Evolutionary conservation across 2,329 filamentous ascomycete genomes (phyloP).

Genomic region (Leptographium galeiforme): DNA sequence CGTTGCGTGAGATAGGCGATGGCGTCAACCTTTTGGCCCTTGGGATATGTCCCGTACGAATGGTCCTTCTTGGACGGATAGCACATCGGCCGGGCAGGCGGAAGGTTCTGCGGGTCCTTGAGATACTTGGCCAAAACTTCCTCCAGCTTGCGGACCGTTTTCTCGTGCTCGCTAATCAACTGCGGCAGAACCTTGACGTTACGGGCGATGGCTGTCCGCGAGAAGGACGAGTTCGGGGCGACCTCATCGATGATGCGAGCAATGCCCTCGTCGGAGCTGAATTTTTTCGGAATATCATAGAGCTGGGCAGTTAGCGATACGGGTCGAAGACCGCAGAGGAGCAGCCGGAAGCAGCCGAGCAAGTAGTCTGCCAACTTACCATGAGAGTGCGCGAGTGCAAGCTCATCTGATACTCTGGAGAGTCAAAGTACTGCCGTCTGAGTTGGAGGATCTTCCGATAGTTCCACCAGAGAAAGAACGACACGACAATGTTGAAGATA

Average conservation of each 20-base stretch:
- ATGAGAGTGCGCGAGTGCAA: slow-evolving; percentile 63
- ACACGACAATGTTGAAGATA: slow-evolving; percentile 61
- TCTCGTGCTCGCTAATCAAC: slow-evolving; percentile 72
- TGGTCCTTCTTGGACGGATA: slow-evolving; percentile 69
- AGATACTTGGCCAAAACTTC: slow-evolving; percentile 77
- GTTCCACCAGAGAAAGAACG: slow-evolving; percentile 79
- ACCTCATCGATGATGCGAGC: slow-evolving; percentile 69
- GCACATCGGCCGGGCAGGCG: slow-evolving; percentile 63
- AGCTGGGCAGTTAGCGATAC: slow-evolving; percentile 38
- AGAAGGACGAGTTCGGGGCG: slow-evolving; percentile 64
- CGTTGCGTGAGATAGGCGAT: slow-evolving; percentile 85
- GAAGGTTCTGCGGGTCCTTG: slow-evolving; percentile 71
- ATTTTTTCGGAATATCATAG: slow-evolving; percentile 69
- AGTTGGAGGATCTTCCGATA: slow-evolving; percentile 62
- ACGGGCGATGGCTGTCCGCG: slow-evolving; percentile 69
- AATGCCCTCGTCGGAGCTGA: slow-evolving; percentile 74
- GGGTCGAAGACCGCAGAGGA: too few relatives aligned
- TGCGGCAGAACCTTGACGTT: slow-evolving; percentile 85
- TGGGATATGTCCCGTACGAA: slow-evolving; percentile 47
- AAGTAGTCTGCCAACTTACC: slow-evolving; percentile 25
- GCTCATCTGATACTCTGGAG: slow-evolving; percentile 75
- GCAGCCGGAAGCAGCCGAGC: not conserved
- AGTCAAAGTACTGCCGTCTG: slow-evolving; percentile 69
- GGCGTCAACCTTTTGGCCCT: slow-evolving; percentile 70
- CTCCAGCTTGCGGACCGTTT: slow-evolving; percentile 71